Percentiles rank a stretch among this genome's conserved stretches.
Evolutionary conservation across 2,329 filamentous ascomycete genomes (phyloP).

Genomic region (Graphilbum sp.): DNA sequence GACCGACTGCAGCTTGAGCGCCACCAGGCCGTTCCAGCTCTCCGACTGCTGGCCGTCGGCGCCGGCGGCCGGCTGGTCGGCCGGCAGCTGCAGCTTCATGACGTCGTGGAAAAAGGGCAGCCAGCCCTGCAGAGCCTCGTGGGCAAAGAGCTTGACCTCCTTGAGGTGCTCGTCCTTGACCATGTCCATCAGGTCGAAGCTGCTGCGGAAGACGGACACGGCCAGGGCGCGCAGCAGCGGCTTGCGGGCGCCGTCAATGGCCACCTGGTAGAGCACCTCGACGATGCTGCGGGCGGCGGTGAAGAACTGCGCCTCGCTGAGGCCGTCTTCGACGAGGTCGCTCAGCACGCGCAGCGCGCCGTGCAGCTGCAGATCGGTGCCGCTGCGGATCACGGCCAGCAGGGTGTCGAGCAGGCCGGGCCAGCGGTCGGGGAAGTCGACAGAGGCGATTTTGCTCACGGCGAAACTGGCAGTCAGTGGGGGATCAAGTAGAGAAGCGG

Average conservation of each 20-base stretch:
- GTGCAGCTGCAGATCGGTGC: slow-evolving; percentile 66
- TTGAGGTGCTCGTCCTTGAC: slow-evolving; percentile 83
- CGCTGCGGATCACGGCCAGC: slow-evolving; percentile 59
- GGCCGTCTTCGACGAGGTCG: slow-evolving; percentile 82
- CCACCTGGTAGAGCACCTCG: slow-evolving; percentile 67
- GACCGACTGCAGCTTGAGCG: slow-evolving; percentile 84
- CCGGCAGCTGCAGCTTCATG: slow-evolving; percentile 60
- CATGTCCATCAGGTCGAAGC: slow-evolving; percentile 93
- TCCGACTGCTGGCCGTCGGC: slow-evolving; percentile 40
- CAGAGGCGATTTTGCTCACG: slow-evolving; percentile 84
- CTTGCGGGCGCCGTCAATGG: slow-evolving; percentile 58
- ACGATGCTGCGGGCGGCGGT: slow-evolving; percentile 73
- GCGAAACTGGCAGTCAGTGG: slow-evolving; percentile 33
- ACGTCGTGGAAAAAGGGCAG: slow-evolving; percentile 74
- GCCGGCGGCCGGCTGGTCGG: slow-evolving; percentile 29
- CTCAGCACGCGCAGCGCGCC: slow-evolving; percentile 76
- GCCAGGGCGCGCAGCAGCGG: slow-evolving; percentile 66
- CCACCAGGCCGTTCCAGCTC: slow-evolving; percentile 64
- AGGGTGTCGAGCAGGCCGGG: slow-evolving; percentile 72
- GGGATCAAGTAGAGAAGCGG: not conserved
- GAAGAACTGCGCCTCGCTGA: slow-evolving; percentile 94
- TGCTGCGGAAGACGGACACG: slow-evolving; percentile 76
- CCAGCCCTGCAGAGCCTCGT: slow-evolving; percentile 71
- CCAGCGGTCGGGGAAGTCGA: slow-evolving; percentile 92
- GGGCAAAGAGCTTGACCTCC: slow-evolving; percentile 77